Base-by-base conservation (phyloP, 2,329 filamentous ascomycete species). In the Esteya vermicola region DNA sequence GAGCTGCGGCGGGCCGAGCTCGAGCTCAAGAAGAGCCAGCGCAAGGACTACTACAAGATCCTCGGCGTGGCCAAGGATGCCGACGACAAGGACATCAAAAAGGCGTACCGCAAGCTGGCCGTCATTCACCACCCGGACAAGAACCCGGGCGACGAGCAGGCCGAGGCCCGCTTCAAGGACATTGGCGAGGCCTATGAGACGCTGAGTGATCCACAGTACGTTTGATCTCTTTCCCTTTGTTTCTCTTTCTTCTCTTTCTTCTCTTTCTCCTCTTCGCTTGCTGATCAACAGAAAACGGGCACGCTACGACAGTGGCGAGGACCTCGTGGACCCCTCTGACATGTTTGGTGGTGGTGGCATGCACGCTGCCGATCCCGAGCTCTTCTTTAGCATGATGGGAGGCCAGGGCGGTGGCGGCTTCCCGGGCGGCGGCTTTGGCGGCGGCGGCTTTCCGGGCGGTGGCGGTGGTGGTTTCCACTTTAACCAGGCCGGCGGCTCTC, bases 11-110 rank as follows among this genome's bases (percentile, higher is more conserved):
- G 80, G 52, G 91, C 89, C 2, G 89, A 98, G 64, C 67, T 95
- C 21, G 91, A 98, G 63, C 67, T 96, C 47, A 98, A 98, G 78
- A 96, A 96, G 78, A 83, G 82, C 58, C 82, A 89, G 63, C 74
- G 91, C 46, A 98, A 98, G 63, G 91, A 98, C 56, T 96, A 94
- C 65, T 98, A 98, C 69, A 95, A 95, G 73, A 94, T 96, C 49
- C 75, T 98, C 39, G 83, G 80, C 6, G 65, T 98, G 9, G 68
- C 81, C 43, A 96, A 95, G 68, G 81, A 88, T 46, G 86, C 86
- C 28, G 74, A 73, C 31, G 85, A 93, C 19, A 69, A 69, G 42
- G 77, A 91, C 40, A 91, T 98, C 67, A 98, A 96, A 72, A 89
- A 88, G 65, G 91, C 89, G 2, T 98, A 98, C 67, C 78, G 89